phyloP scores from a whole-genome alignment of 2,329 filamentous ascomycete species.

The Fusarium equiseti region DNA sequence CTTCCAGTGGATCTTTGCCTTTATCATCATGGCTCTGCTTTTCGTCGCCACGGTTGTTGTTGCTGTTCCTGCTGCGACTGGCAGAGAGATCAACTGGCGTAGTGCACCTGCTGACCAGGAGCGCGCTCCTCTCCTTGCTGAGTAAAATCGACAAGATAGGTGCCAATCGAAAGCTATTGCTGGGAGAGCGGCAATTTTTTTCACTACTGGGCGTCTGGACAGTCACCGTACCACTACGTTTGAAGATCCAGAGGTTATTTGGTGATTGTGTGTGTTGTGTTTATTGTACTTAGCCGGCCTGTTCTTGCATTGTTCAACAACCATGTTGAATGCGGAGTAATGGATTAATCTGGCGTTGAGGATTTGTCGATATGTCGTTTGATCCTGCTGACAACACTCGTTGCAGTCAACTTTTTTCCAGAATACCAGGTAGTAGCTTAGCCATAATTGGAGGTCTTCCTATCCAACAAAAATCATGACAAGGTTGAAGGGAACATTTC shows the following conservation, averaged over 20 bases:
- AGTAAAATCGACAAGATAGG: slow-evolving; percentile 46
- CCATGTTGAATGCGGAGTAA: slow-evolving; percentile 29
- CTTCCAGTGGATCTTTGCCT: slow-evolving; percentile 93
- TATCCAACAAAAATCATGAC: neutral
- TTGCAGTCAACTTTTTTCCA: slow-evolving; percentile 9
- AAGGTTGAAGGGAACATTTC: slow-evolving; percentile 4
- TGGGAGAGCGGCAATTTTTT: neutral
- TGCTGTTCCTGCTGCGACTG: slow-evolving; percentile 73
- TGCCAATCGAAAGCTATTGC: neutral
- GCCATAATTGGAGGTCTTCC: slow-evolving; percentile 28
- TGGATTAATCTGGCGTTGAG: slow-evolving; percentile 33
- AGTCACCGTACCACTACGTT: neutral
- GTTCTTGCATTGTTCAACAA: slow-evolving; percentile 25
- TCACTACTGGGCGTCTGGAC: neutral
- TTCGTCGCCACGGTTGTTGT: slow-evolving; percentile 76
- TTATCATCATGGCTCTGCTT: slow-evolving; percentile 81
- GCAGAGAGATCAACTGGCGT: slow-evolving; percentile 65
- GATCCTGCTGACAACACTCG: slow-evolving; percentile 8
- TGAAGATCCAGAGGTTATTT: slow-evolving; percentile 1
- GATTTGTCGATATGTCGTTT: slow-evolving; percentile 13
- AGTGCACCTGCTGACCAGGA: slow-evolving; percentile 62
- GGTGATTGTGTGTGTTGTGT: slow-evolving; percentile 14
- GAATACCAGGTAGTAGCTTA: slow-evolving; percentile 10
- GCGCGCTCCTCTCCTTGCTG: slow-evolving; percentile 71
- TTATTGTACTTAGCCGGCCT: slow-evolving; percentile 16